Percentiles rank a stretch among this genome's conserved stretches.
phyloP scores from a whole-genome alignment of 2,329 filamentous ascomycete genomes.

The Aspergillus melleus region DNA sequence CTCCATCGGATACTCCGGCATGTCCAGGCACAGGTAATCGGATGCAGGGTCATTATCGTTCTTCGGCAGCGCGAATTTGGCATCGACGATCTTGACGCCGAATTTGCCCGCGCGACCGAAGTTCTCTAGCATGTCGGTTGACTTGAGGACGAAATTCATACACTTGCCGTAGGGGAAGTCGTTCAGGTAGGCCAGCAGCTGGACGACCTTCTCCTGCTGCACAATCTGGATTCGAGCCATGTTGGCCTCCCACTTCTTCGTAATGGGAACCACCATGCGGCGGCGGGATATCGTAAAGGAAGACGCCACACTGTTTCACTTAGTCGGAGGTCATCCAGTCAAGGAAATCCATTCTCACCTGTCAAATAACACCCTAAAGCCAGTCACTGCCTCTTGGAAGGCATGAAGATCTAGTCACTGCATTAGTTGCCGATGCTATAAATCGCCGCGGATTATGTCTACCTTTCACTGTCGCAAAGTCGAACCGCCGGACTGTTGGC shows the following conservation, averaged over 20 bases:
- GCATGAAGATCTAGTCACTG: slow-evolving; percentile 63
- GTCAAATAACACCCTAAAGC: slow-evolving; percentile 74
- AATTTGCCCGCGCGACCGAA: slow-evolving; percentile 65
- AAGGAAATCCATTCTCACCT: slow-evolving; percentile 37
- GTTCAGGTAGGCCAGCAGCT: slow-evolving; percentile 83
- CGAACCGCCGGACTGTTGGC: slow-evolving; percentile 70
- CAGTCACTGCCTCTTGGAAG: slow-evolving; percentile 78
- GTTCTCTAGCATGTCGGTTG: slow-evolving; percentile 78
- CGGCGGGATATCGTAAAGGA: slow-evolving; percentile 80
- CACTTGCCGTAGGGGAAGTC: slow-evolving; percentile 83
- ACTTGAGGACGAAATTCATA: slow-evolving; percentile 85
- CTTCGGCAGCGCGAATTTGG: slow-evolving; percentile 81
- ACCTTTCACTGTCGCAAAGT: slow-evolving; percentile 60
- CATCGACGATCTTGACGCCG: slow-evolving; percentile 78
- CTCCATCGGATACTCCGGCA: slow-evolving; percentile 85
- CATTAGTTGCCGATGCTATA: slow-evolving; percentile 13
- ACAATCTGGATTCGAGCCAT: slow-evolving; percentile 78
- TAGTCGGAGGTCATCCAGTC: not conserved
- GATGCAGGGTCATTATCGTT: slow-evolving; percentile 54
- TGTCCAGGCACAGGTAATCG: slow-evolving; percentile 79
- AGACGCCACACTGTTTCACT: slow-evolving; percentile 56
- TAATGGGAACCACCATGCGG: slow-evolving; percentile 86
- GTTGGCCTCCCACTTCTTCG: slow-evolving; percentile 91
- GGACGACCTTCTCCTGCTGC: slow-evolving; percentile 70
- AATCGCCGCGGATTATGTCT: slow-evolving; percentile 4